Conservation (phyloP, 169 alveolate genomes). For the Eimeria praecox region DNA sequence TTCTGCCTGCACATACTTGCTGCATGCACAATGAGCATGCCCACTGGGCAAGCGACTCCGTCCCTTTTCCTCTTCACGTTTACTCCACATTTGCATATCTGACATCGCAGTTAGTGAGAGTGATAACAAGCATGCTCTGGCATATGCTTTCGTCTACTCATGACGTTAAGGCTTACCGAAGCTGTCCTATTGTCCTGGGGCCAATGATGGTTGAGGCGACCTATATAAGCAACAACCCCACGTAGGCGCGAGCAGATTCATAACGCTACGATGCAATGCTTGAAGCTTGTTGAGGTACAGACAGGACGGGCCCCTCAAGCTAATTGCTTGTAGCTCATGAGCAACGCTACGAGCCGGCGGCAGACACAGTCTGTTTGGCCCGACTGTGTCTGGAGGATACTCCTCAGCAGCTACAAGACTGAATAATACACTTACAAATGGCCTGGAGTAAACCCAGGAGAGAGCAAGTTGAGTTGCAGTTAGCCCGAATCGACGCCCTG, state of each 20-base stretch:
- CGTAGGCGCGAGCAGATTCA: background rate
- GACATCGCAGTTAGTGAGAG: no score
- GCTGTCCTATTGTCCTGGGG: constrained; percentile 92
- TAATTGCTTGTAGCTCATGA: background rate
- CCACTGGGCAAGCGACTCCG: background rate
- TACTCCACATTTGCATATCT: no score
- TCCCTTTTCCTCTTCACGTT: background rate
- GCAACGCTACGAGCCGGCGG: background rate
- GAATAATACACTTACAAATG: constrained; percentile 85
- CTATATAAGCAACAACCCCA: constrained; percentile 76
- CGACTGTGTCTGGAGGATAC: background rate
- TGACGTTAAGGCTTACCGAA: constrained; percentile 73
- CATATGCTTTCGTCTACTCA: background rate
- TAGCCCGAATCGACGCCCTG: constrained; percentile 90
- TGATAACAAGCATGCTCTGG: no score
- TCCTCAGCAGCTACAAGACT: background rate
- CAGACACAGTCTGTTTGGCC: no score
- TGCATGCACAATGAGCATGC: background rate
- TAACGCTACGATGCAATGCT: background rate
- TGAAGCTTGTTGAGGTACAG: background rate
- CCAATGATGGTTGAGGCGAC: constrained; percentile 89
- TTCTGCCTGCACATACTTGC: no score
- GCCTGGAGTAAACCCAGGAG: constrained; percentile 88
- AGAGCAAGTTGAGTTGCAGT: constrained; percentile 89
- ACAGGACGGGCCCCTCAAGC: background rate